Evolutionary conservation across 1,284 basidiomycete species (phyloP), one percentile per base, ranked within the genome.

Genomic region (Neonothopanus nambi): DNA sequence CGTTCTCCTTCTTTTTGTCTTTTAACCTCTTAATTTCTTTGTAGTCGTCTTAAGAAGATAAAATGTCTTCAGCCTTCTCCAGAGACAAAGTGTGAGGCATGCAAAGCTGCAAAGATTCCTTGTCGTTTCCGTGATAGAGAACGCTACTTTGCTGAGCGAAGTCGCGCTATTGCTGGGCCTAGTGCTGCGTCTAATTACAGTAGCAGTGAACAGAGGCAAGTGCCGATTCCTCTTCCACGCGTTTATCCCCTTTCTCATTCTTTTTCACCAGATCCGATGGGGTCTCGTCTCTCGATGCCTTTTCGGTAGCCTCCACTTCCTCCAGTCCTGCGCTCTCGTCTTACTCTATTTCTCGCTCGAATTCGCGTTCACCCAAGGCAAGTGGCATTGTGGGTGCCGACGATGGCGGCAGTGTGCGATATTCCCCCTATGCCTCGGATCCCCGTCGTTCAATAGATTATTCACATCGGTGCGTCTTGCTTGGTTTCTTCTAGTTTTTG

Each of bases 31-130:
- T 37, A 46, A 56, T 38, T 55, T 54, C 59, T 58, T 60, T 42
- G 59, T 61, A 91, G 89, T 70, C 89, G 89, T 64, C 70, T 89
- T 60, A 91, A 91, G 74, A 91, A 91, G 71, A 88, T 91, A 59
- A 91, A 91, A 66, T 91, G 89, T 68, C 75, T 88, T 12, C 87
- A 90, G 62, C 74, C 80, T 17, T 75, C 78, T 23, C 79, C 81
- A 47, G 82, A 85, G 59, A 66, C 79, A 38, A 81, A 82, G 59
- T 91, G 89, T 65, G 88, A 89, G 64, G 86, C 88, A 3, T 91
- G 89, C 70, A 80, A 79, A 64, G 69, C 78, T 7, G 81, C 85
- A 11, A 85, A 85, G 67, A 78, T 85, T 40, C 73, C 77, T 3
- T 91, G 89, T 69, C 80, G 79, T 54, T 91, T 89, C 67, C 81